Conservation (phyloP, 2,329 filamentous ascomycete species). For the Aspergillus fumigatus region DNA sequence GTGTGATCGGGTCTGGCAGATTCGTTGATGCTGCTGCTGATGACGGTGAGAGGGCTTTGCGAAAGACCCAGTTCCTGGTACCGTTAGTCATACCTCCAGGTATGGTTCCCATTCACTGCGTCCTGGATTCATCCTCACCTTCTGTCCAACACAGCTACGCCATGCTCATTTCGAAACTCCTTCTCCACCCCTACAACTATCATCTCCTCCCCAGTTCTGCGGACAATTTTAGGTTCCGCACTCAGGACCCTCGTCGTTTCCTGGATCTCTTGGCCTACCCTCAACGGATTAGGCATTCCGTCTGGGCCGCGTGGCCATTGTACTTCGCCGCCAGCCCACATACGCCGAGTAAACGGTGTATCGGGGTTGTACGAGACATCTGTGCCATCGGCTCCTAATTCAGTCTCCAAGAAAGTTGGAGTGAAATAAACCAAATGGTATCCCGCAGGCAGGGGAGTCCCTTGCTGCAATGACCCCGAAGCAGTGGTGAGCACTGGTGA, state of each 20-base stretch:
- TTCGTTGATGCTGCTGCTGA: slow-evolving; percentile 4
- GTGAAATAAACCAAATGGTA: slow-evolving; percentile 64
- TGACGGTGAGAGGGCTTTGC: slow-evolving; percentile 31
- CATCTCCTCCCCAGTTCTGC: slow-evolving; percentile 55
- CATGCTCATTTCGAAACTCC: slow-evolving; percentile 50
- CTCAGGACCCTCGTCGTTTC: slow-evolving; percentile 55
- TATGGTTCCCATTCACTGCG: no score
- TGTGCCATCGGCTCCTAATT: slow-evolving; percentile 57
- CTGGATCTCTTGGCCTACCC: slow-evolving; percentile 52
- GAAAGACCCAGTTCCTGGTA: slow-evolving; percentile 44
- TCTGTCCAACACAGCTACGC: slow-evolving; percentile 51
- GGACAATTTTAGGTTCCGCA: slow-evolving; percentile 52
- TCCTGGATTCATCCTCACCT: slow-evolving; percentile 33
- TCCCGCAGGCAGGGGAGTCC: slow-evolving; percentile 53
- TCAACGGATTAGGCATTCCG: slow-evolving; percentile 38
- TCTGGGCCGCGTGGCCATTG: slow-evolving; percentile 41
- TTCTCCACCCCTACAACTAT: slow-evolving; percentile 62
- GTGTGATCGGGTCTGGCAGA: slow-evolving; percentile 1
- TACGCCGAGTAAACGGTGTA: slow-evolving; percentile 57
- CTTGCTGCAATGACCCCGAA: slow-evolving; percentile 31
- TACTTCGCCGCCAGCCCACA: slow-evolving; percentile 65
- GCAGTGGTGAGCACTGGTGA: slow-evolving; percentile 37
- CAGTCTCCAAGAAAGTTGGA: slow-evolving; percentile 49
- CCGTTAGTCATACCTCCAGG: neutral
- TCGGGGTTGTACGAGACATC: slow-evolving; percentile 58